Percentiles rank a stretch among this genome's conserved stretches.
Evolutionary conservation across 2,329 filamentous ascomycete genomes (phyloP).

Genomic region (Polytolypa hystricis): DNA sequence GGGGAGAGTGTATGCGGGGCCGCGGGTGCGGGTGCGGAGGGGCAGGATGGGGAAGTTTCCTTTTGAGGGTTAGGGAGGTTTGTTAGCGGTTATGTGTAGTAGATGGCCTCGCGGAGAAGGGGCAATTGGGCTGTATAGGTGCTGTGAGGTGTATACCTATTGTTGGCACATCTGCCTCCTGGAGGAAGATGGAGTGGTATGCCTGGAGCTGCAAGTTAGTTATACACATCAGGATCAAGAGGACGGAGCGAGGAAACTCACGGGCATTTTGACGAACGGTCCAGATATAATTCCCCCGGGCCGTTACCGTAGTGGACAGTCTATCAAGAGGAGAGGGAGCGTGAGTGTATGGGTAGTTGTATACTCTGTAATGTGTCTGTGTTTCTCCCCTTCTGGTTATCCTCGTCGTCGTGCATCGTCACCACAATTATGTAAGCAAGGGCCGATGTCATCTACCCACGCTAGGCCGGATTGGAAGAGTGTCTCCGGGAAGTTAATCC

Average conservation of each 20-base stretch:
- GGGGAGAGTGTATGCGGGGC: conserved; percentile 81
- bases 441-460: too few relatives aligned
- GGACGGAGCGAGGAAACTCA: conserved; percentile 8
- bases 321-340: too few relatives aligned
- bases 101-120: neutral
- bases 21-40: conserved; percentile 85
- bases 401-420: too few relatives aligned
- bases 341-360: too few relatives aligned
- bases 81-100: neutral
- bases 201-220: conserved; percentile 44
- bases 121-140: neutral
- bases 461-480: neutral
- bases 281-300: too few relatives aligned
- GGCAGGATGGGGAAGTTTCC: conserved; percentile 94
- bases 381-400: too few relatives aligned
- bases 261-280: conserved; percentile 1
- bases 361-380: too few relatives aligned
- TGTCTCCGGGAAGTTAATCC: conserved; percentile 21
- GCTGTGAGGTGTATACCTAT: conserved; percentile 39
- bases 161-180: conserved; percentile 60
- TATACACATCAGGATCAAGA: conserved; percentile 5
- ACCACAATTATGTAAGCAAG: too few relatives aligned
- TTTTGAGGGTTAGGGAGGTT: too few relatives aligned
- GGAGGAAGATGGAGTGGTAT: conserved; percentile 93
- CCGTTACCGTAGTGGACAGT: too few relatives aligned